Evolutionary conservation across 768 basidiomycete species (phyloP), one percentile per base, ranked within the genome.

Genomic region (Termitomyces sp.): DNA sequence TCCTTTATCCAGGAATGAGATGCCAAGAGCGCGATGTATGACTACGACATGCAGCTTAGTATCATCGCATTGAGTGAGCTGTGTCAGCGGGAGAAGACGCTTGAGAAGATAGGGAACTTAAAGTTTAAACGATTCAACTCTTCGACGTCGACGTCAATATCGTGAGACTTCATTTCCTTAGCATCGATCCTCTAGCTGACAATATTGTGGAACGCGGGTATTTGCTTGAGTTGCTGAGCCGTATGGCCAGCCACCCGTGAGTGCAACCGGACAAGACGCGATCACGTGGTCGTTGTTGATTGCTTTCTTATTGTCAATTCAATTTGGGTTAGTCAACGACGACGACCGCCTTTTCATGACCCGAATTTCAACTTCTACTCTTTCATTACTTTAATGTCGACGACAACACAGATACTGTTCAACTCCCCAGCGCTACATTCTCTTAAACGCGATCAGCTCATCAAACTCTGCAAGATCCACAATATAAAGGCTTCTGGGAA

Each of bases 391-490:
- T 58, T 28, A 36, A 87, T 88, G 86, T 82, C 85, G 20, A 83
- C 83, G 9, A 89, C 87, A 2, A 90, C 88, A 0, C 80, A 90
- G 62, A 92, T 93, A 49, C 72, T 93, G 12, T 90, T 88, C 73
- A 90, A 93, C 70, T 90, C 90, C 4, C 88, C 91, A 0, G 91
- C 92, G 2, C 71, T 94, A 29, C 84, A 91, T 67, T 87, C 90
- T 22, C 81, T 94, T 44, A 92, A 90, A 68, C 87, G 92, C 50
- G 85, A 89, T 47, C 91, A 94, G 66, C 87, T 93, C 44, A 79
- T 90, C 54, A 90, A 88, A 61, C 78, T 94, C 51, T 94, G 91
- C 83, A 92, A 92, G 70, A 81, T 86, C 31, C 88, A 94, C 68
- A 77, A 83, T 0, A 77, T 94, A 67, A 92, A 90, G 70, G 90